Evolutionary conservation across 1,284 basidiomycete species (phyloP), one percentile per base, ranked within the genome.

Genomic region (Neonothopanus nambi): DNA sequence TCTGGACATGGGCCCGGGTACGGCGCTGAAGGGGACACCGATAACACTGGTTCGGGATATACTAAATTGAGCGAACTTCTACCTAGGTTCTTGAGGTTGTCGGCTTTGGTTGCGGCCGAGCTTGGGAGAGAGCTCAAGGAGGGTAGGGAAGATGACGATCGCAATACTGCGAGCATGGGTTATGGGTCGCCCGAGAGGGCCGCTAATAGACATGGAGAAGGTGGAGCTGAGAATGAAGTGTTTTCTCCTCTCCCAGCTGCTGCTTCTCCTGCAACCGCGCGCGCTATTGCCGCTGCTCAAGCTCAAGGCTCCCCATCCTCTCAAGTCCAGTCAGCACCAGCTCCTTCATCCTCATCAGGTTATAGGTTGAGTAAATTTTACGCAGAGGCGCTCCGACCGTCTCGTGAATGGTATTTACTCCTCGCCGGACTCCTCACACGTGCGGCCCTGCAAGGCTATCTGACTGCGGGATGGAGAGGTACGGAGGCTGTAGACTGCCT

Each of bases 361-460:
- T 13, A 33, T 8, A 6, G 8, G 3, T 40, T 40, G 21, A 66
- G 68, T 12, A 69, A 68, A 56, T 69, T 72, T 57, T 77, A 75
- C 46, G 74, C 73, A 4, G 67, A 73, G 43, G 82, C 83, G 2
- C 67, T 89, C 36, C 75, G 77, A 1, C 89, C 89, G 1, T 85
- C 88, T 28, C 71, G 79, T 28, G 82, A 85, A 57, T 93, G 91
- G 91, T 93, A 91, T 67, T 78, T 86, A 66, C 75, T 93, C 7
- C 74, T 93, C 8, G 82, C 81, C 0, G 85, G 87, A 1, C 70
- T 93, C 21, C 73, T 92, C 21, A 91, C 89, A 3, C 81, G 90
- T 21, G 88, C 89, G 0, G 87, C 84, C 23, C 70, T 93, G 48
- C 90, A 93, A 63, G 91, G 91, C 0, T 93, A 92, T 64, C 73